Evolutionary conservation across 441 rosid species (phyloP).

Genomic region (Populus hybrid): DNA sequence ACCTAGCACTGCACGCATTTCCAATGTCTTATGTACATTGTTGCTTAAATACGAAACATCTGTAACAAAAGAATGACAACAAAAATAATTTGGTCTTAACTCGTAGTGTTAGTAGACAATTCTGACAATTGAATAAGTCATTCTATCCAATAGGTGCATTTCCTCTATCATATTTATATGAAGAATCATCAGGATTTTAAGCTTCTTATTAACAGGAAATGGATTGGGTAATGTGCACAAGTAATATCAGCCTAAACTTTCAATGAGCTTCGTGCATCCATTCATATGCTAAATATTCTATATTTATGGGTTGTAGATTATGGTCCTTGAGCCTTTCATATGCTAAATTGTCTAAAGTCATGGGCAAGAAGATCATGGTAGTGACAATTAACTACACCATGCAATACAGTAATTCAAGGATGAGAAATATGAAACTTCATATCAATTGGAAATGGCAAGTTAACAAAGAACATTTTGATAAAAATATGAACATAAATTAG

Average conservation of each 20-base stretch:
- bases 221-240: too few relatives aligned
- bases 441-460: not conserved
- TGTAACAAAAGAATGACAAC: not conserved
- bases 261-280: too few relatives aligned
- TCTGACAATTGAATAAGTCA: not conserved
- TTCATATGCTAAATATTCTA: too few relatives aligned
- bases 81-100: not conserved
- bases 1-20: not conserved
- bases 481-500: not conserved
- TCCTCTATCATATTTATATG: not conserved
- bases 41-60: not conserved
- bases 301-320: not conserved
- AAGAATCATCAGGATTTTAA: not conserved
- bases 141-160: not conserved
- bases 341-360: not conserved
- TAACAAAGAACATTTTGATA: not conserved
- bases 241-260: too few relatives aligned
- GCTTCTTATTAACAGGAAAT: not conserved
- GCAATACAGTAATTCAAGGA: not conserved
- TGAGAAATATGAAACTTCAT: not conserved
- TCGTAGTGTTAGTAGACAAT: not conserved
- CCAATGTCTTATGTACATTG: not conserved
- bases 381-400: not conserved
- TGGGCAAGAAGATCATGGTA: not conserved
- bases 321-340: not conserved